Conservation (phyloP, 176 grass and related monocot genomes). For the Carex kokanica region DNA sequence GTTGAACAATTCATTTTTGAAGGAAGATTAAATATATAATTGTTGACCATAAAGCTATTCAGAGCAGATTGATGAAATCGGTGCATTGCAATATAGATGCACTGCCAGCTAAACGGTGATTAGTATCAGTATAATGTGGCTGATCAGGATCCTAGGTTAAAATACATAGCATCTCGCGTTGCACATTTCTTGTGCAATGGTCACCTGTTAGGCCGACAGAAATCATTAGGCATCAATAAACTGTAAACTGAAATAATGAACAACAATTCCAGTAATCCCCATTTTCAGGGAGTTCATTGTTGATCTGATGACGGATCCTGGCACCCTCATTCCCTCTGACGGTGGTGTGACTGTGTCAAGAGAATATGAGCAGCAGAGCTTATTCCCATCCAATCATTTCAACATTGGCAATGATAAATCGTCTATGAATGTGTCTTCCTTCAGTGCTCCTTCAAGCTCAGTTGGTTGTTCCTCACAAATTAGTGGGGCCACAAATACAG, state of each 20-base stretch:
- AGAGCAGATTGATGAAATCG: neutral
- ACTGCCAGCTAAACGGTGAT: neutral
- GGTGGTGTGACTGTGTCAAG: constrained; percentile 41
- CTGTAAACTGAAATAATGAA: constrained; percentile 15
- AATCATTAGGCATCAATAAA: neutral
- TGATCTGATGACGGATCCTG: constrained; percentile 91
- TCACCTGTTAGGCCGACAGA: neutral
- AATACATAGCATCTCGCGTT: neutral
- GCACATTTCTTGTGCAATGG: neutral
- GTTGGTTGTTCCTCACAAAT: constrained; percentile 45
- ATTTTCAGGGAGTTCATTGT: constrained; percentile 93
- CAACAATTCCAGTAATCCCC: constrained; percentile 11
- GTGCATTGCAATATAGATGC: neutral
- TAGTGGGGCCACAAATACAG: constrained; percentile 34
- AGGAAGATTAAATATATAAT: constrained; percentile 14
- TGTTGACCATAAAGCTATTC: neutral
- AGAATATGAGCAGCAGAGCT: constrained; percentile 47
- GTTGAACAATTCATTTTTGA: neutral
- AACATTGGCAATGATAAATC: constrained; percentile 32
- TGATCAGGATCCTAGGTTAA: neutral
- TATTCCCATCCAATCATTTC: constrained; percentile 37
- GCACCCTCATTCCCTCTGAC: constrained; percentile 86
- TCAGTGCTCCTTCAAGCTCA: constrained; percentile 42
- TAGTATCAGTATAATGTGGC: neutral
- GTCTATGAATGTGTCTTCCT: constrained; percentile 41